Base-by-base conservation (phyloP, 1,139 yeast species). In the Candida frijolesensis region DNA sequence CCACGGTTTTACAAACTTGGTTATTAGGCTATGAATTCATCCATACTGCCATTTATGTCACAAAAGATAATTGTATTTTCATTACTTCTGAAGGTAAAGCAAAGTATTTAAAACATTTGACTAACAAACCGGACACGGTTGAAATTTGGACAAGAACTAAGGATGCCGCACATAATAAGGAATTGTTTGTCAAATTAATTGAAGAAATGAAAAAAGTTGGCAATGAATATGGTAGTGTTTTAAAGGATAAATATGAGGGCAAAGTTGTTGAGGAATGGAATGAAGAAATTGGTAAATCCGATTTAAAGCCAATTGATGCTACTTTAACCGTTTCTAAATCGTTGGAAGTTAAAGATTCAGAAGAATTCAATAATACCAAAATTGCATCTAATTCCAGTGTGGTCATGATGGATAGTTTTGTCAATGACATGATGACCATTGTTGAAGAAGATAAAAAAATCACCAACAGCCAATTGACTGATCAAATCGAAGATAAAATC, bases 21-120 rank as follows among this genome's bases (percentile, higher is more conserved):
- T 74, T 94, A 52, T 74, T 94, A 52, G 97, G 98, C 6, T 94
- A 92, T 65, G 98, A 95, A 65, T 92, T 94, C 64, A 96, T 96
- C 19, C 95, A 96, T 51, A 91, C 98, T 1, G 85, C 85, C 42
- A 70, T 94, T 52, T 83, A 80, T 48, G 72, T 92, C 53, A 81
- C 89, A 5, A 78, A 80, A 50, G 80, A 80, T 43, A 83, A 83
- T 60, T 74, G 85, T 46, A 71, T 83, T 14, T 75, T 94, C 52
- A 78, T 92, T 53, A 92, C 98, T 0, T 85, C 95, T 35, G 87
- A 85, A 48, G 90, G 91, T n/a, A 92, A 92, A 62, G 91, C 96
- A 47, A 89, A 86, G 65, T 87, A 91, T 69, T 72, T 92, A 60
- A 79, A 76, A 46, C 79, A 80, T 2, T 73, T 89, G 60, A 71